Evolutionary conservation across 2,329 filamentous ascomycete genomes (phyloP).

Genomic region (Aspergillus hortae): DNA sequence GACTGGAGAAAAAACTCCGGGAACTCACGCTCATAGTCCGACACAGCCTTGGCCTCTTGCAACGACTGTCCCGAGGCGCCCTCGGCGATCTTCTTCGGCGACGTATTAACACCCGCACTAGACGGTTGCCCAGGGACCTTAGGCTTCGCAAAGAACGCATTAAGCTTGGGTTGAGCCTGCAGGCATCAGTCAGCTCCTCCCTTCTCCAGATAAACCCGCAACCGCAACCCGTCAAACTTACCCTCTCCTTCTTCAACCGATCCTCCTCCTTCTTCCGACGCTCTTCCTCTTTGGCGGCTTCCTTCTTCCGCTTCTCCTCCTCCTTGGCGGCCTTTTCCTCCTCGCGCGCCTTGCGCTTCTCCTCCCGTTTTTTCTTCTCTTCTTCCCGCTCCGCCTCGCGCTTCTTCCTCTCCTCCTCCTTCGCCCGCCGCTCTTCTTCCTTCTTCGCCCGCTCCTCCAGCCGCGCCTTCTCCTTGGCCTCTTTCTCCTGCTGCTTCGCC

Average conservation of each 20-base stretch:
- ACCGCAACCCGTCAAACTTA: conserved; percentile 18
- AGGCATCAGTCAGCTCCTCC: conserved; percentile 16
- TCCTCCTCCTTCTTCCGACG: conserved; percentile 48
- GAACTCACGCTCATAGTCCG: conserved; percentile 68
- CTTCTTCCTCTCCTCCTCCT: conserved; percentile 46
- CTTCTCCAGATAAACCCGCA: conserved; percentile 8
- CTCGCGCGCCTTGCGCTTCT: conserved; percentile 39
- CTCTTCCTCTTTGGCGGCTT: conserved; percentile 36
- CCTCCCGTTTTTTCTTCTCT: conserved; percentile 21
- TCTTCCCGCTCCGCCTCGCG: conserved; percentile 28
- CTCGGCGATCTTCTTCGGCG: conserved; percentile 20
- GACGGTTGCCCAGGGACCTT: conserved; percentile 24
- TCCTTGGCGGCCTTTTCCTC: conserved; percentile 48
- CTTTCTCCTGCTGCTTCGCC: conserved; percentile 23
- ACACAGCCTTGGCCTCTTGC: conserved; percentile 28
- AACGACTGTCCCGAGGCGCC: conserved; percentile 10
- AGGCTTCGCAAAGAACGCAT: conserved; percentile 48
- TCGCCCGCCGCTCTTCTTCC: conserved; percentile 26
- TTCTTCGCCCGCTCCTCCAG: conserved; percentile 19
- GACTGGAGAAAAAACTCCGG: conserved; percentile 76
- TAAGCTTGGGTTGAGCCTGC: conserved; percentile 50
- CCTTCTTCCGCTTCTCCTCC: conserved; percentile 45
- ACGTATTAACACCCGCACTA: conserved; percentile 24
- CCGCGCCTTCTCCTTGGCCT: conserved; percentile 21
- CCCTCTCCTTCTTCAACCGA: conserved; percentile 41